Percentiles rank a stretch among this genome's conserved stretches.
phyloP scores from a whole-genome alignment of 306 rosid species.

The Lablab purpureus region DNA sequence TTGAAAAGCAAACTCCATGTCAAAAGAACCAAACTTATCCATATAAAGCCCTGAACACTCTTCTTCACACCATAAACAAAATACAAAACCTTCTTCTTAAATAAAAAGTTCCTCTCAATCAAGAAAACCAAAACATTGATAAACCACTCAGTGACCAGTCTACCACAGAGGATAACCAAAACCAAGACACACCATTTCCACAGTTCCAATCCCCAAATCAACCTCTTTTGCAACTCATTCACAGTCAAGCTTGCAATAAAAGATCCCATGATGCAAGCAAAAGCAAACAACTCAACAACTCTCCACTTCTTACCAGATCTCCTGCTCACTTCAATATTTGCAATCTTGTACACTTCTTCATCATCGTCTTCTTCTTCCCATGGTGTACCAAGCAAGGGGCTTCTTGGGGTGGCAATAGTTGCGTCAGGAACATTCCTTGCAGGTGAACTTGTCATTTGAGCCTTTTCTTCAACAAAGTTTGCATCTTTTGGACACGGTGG shows the following conservation, averaged over 20 bases:
- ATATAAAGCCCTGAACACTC: constrained; percentile 75
- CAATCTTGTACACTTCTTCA: constrained; percentile 72
- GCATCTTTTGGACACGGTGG: constrained; percentile 49
- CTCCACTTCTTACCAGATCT: constrained; percentile 56
- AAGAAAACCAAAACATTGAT: constrained; percentile 69
- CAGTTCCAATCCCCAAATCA: constrained; percentile 64
- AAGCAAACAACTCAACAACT: constrained; percentile 57
- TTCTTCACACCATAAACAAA: constrained; percentile 80
- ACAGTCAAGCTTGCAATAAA: constrained; percentile 56
- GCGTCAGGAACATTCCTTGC: constrained; percentile 39
- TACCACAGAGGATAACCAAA: constrained; percentile 71
- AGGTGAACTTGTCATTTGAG: constrained; percentile 39
- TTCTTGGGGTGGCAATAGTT: constrained; percentile 56
- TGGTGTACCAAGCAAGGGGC: constrained; percentile 58
- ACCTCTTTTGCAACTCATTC: constrained; percentile 37
- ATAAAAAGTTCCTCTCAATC: constrained; percentile 73
- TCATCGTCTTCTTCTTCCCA: constrained; percentile 72
- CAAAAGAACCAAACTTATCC: constrained; percentile 73
- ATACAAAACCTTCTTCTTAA: constrained; percentile 81
- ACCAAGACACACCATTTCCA: constrained; percentile 82
- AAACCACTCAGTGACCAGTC: constrained; percentile 74
- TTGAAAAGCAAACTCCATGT: constrained; percentile 76
- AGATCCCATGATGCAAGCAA: constrained; percentile 57
- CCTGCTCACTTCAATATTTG: constrained; percentile 61
- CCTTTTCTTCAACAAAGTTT: constrained; percentile 43